Percentiles rank a stretch among this genome's conserved stretches.
Conservation (phyloP, 1,284 basidiomycete genomes). For the Ustilago trichophora region DNA sequence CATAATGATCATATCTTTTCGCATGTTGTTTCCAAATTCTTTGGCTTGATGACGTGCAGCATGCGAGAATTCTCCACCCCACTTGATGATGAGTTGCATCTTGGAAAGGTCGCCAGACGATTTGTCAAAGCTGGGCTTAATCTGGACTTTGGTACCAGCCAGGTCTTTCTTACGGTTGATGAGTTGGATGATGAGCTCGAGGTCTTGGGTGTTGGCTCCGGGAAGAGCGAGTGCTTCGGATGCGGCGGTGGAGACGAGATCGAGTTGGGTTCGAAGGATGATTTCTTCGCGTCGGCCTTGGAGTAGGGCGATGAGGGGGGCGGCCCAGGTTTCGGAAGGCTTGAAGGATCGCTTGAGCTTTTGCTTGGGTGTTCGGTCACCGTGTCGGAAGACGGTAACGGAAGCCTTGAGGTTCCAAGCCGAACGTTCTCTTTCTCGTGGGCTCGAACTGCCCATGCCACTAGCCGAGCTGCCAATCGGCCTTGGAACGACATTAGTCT, state of each 20-base stretch:
- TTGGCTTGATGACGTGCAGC: slow-evolving; percentile 95
- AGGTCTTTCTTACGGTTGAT: slow-evolving; percentile 64
- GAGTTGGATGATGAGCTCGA: slow-evolving; percentile 59
- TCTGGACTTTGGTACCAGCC: slow-evolving; percentile 64
- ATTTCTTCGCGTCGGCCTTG: slow-evolving; percentile 79
- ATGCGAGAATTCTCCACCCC: slow-evolving; percentile 99
- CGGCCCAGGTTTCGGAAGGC: slow-evolving; percentile 88
- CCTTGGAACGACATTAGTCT: slow-evolving; percentile 50
- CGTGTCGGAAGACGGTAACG: slow-evolving; percentile 90
- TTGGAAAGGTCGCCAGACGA: slow-evolving; percentile 75
- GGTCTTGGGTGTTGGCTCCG: slow-evolving; percentile 77
- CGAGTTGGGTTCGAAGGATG: slow-evolving; percentile 59
- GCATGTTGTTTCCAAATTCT: slow-evolving; percentile 91
- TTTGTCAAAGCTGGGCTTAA: slow-evolving; percentile 60
- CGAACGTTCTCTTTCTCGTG: slow-evolving; percentile 68
- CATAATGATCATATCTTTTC: slow-evolving; percentile 74
- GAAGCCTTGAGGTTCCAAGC: slow-evolving; percentile 90
- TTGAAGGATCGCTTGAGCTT: slow-evolving; percentile 74
- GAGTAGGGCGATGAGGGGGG: slow-evolving; percentile 88
- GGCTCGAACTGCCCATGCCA: slow-evolving; percentile 69
- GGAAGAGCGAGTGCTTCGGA: slow-evolving; percentile 91
- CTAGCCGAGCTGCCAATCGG: slow-evolving; percentile 71
- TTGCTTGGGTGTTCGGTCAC: slow-evolving; percentile 76
- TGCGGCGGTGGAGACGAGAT: slow-evolving; percentile 70
- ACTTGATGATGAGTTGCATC: slow-evolving; percentile 84